A percentile compares a stretch with the other conserved stretches of the same genome.
These are phyloP conservation scores for Fusarium longipes DNA, from an alignment of 2,329 filamentous ascomycete species.

Conservation along the genomic window DNA sequence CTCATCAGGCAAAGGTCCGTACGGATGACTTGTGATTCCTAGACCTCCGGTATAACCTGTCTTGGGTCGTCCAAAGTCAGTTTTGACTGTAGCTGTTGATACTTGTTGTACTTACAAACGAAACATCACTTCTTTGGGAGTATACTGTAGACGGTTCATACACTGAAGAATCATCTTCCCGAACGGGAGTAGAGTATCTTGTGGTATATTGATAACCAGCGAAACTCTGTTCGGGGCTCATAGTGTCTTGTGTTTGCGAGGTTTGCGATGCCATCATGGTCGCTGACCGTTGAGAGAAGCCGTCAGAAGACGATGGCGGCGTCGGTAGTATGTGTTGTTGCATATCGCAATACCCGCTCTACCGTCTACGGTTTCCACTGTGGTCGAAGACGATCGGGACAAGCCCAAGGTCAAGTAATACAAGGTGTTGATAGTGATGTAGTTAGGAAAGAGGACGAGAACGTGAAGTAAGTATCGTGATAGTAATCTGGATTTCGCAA, in stretches of 20 bases:
- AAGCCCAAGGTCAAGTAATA: background rate
- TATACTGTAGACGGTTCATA: conserved; percentile 37
- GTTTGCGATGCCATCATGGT: conserved; percentile 31
- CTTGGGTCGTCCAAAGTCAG: conserved; percentile 20
- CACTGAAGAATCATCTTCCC: conserved; percentile 32
- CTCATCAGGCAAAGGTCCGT: conserved; percentile 39
- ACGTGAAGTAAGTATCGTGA: background rate
- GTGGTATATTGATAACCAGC: conserved; percentile 18
- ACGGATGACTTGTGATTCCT: conserved; percentile 25
- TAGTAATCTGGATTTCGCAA: conserved; percentile 2
- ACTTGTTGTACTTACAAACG: conserved; percentile 33
- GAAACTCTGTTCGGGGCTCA: conserved; percentile 20
- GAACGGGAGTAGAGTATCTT: conserved; percentile 37
- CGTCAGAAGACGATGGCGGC: conserved; percentile 55
- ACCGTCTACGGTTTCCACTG: conserved; percentile 2
- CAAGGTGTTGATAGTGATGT: conserved; percentile 3
- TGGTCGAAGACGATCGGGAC: background rate
- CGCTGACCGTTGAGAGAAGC: conserved; percentile 24
- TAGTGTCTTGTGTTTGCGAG: conserved; percentile 26
- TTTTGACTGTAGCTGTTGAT: background rate
- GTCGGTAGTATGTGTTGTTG: conserved; percentile 57
- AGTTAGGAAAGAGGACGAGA: background rate
- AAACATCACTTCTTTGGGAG: conserved; percentile 29
- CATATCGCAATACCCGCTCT: conserved; percentile 46
- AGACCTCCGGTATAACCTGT: conserved; percentile 20